Evolutionary conservation across 1,284 basidiomycete genomes (phyloP).

Genomic region (Takashimella tepidaria): DNA sequence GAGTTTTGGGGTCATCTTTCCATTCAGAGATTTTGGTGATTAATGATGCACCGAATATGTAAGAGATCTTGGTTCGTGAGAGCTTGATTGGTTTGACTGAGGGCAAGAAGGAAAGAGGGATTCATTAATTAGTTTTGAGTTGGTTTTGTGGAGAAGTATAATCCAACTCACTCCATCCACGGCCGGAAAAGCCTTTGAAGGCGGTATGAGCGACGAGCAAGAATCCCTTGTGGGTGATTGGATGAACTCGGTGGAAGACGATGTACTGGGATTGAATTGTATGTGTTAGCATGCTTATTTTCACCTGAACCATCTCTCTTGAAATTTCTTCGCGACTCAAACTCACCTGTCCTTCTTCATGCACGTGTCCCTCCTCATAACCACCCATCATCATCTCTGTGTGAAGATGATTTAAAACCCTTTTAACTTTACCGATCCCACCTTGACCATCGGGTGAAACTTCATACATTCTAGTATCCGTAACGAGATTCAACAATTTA

Average conservation of each 20-base stretch:
- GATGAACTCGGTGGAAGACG: slow-evolving; percentile 81
- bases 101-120: neutral
- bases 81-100: slow-evolving; percentile 77
- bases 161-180: slow-evolving; percentile 61
- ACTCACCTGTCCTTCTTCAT: slow-evolving; percentile 86
- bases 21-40: slow-evolving; percentile 61
- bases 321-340: neutral
- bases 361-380: slow-evolving; percentile 85
- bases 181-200: slow-evolving; percentile 74
- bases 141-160: neutral
- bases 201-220: slow-evolving; percentile 84
- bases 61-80: slow-evolving; percentile 68
- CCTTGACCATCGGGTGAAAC: slow-evolving; percentile 52
- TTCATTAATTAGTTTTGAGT: slow-evolving; percentile 9
- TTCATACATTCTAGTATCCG: slow-evolving; percentile 74
- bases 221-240: slow-evolving; percentile 83
- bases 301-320: slow-evolving; percentile 1
- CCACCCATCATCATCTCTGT: slow-evolving; percentile 79
- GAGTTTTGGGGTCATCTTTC: slow-evolving; percentile 55
- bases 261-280: too few relatives aligned
- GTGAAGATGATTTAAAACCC: slow-evolving; percentile 77
- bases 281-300: too few relatives aligned
- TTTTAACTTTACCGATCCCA: slow-evolving; percentile 70
- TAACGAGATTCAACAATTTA: slow-evolving; percentile 77
- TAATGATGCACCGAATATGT: slow-evolving; percentile 71